Conservation (phyloP, 2,329 filamentous ascomycete genomes). For the Sporothrix euskadiensis region DNA sequence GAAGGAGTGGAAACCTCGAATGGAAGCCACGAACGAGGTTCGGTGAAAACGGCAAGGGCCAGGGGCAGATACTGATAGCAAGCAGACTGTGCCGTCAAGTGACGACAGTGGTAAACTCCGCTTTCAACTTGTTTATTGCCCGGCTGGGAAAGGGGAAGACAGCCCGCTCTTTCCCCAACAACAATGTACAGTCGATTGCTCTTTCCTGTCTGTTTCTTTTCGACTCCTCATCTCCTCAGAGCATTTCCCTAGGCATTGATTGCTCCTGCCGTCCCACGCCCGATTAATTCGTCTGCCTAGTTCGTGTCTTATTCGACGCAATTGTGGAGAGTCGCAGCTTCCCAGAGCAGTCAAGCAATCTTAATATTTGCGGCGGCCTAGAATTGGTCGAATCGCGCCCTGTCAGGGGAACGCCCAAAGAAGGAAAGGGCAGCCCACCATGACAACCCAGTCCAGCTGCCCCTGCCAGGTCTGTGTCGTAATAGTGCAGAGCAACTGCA, state of each 20-base stretch:
- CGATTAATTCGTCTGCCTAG: slow-evolving; percentile 15
- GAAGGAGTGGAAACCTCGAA: slow-evolving; percentile 11
- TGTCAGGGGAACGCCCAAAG: slow-evolving; percentile 12
- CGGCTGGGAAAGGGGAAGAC: slow-evolving; percentile 5
- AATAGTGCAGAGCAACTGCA: too few relatives aligned
- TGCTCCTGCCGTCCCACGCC: slow-evolving; percentile 18
- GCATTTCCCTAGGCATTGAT: not conserved
- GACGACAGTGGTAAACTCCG: not conserved
- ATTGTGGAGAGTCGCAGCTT: not conserved
- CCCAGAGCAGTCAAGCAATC: not conserved
- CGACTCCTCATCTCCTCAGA: not conserved
- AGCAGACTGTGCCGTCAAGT: not conserved
- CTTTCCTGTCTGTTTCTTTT: not conserved
- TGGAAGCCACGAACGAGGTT: slow-evolving; percentile 1
- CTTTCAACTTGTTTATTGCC: not conserved
- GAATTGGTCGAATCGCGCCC: not conserved
- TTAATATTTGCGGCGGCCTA: slow-evolving; percentile 14
- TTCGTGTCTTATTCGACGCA: not conserved
- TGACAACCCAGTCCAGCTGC: not conserved
- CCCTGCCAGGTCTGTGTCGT: not conserved
- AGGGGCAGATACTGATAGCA: not conserved
- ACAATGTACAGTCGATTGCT: not conserved
- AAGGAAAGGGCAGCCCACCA: not conserved
- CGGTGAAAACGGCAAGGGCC: slow-evolving; percentile 5
- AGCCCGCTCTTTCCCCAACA: slow-evolving; percentile 7